A percentile compares a stretch with the other conserved stretches of the same genome.
These are phyloP conservation scores for Phytopythium aichiense DNA, from an alignment of 352 stramenopile species.

Conservation along the genomic window DNA sequence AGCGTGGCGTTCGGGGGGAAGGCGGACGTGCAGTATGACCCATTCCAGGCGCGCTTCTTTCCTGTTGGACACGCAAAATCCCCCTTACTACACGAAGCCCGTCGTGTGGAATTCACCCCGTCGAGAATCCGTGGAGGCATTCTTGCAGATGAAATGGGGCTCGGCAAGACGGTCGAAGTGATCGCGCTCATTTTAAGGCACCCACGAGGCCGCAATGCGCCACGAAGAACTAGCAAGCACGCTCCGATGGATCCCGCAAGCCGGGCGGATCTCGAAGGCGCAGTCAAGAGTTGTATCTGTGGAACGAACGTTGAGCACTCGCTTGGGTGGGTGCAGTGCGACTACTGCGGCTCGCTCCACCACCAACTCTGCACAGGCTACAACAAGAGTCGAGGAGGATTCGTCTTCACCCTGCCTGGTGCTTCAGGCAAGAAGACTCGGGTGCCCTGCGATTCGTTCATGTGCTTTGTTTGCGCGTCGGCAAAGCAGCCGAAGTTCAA, in stretches of 20 bases:
- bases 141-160: slow-evolving; percentile 91
- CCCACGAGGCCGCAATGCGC: not conserved
- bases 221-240: not conserved
- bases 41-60: slow-evolving; percentile 16
- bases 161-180: slow-evolving; percentile 86
- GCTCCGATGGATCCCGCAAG: not conserved
- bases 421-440: not conserved
- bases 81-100: no score
- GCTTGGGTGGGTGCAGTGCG: slow-evolving; percentile 42
- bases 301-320: slow-evolving; percentile 29
- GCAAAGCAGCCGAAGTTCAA: slow-evolving; percentile 28
- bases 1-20: slow-evolving; percentile 6
- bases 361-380: slow-evolving; percentile 49
- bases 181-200: slow-evolving; percentile 50
- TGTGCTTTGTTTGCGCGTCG: slow-evolving; percentile 61
- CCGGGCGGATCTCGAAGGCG: not conserved
- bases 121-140: slow-evolving; percentile 73
- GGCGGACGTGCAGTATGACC: slow-evolving; percentile 14
- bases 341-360: slow-evolving; percentile 49
- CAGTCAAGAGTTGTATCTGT: slow-evolving; percentile 38
- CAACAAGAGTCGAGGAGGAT: slow-evolving; percentile 13
- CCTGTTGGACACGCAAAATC: not conserved
- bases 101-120: not conserved
- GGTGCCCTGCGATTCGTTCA: slow-evolving; percentile 18
- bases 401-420: not conserved